phyloP scores from a whole-genome alignment of 192 early-diverging fungal genomes.

The Chytriomyces hyalinus region DNA sequence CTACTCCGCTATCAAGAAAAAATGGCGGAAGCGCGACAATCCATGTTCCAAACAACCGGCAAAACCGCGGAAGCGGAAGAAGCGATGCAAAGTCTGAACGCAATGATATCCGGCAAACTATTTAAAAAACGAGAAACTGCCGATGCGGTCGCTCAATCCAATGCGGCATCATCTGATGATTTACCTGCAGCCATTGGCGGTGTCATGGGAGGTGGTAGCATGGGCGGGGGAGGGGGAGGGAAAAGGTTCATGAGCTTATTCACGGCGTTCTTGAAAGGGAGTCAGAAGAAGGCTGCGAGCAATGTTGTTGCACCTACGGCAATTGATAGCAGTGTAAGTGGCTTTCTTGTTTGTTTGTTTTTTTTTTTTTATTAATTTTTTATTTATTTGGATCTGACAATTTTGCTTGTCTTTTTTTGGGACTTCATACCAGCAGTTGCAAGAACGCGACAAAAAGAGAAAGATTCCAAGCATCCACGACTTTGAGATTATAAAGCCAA shows the following conservation, averaged over 20 bases:
- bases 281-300: conserved; percentile 37
- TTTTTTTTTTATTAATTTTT: no score
- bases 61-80: conserved; percentile 22
- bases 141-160: background rate
- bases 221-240: conserved; percentile 14
- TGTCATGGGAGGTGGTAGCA: background rate
- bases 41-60: background rate
- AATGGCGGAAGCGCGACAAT: conserved; percentile 3
- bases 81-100: background rate
- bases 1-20: conserved; percentile 31
- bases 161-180: background rate
- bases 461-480: conserved; percentile 85
- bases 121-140: background rate
- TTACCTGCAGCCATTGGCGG: no score
- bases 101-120: conserved; percentile 13
- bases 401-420: background rate
- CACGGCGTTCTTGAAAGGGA: conserved; percentile 67
- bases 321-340: background rate
- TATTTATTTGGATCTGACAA: no score
- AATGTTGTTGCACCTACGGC: conserved; percentile 23
- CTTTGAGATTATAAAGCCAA: conserved; percentile 94
- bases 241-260: conserved; percentile 75
- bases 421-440: background rate
- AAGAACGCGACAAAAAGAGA: conserved; percentile 42
- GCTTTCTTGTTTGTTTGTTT: background rate